Conservation (phyloP, 371 early-diverging fungal genomes). For the Ordospora pajunii region DNA sequence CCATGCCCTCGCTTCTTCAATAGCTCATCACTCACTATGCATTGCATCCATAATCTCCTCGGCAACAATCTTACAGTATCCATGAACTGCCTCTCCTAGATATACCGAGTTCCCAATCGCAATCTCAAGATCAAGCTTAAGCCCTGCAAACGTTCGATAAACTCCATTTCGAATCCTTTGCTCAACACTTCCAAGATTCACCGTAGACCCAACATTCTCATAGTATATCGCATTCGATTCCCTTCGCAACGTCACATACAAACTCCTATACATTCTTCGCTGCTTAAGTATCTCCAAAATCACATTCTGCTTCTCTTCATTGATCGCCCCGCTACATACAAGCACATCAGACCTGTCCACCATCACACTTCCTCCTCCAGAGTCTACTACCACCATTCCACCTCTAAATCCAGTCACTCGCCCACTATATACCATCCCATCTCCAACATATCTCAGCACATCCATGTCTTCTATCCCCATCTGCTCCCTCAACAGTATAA, state of each 20-base stretch:
- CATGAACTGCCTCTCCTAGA: background rate
- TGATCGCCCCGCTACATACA: background rate
- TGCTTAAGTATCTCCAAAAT: background rate
- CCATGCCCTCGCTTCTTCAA: background rate
- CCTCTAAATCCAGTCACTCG: background rate
- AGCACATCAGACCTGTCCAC: conserved; percentile 12
- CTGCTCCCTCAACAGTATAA: background rate
- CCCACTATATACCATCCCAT: background rate
- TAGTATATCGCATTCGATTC: conserved; percentile 3
- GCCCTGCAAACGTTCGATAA: background rate
- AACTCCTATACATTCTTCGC: background rate
- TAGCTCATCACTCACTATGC: background rate
- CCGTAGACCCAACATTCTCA: background rate
- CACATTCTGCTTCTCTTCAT: background rate
- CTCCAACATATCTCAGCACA: background rate
- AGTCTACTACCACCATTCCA: background rate
- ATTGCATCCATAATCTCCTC: background rate
- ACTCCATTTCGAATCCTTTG: background rate
- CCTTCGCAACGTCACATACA: conserved; percentile 4
- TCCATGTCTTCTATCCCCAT: background rate
- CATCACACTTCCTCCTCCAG: background rate
- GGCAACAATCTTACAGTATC: background rate
- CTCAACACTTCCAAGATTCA: background rate
- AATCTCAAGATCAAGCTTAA: background rate
- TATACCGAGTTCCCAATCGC: background rate